Evolutionary conservation across 2,329 filamentous ascomycete species (phyloP).

Genomic region (Emericellopsis cladophorae): DNA sequence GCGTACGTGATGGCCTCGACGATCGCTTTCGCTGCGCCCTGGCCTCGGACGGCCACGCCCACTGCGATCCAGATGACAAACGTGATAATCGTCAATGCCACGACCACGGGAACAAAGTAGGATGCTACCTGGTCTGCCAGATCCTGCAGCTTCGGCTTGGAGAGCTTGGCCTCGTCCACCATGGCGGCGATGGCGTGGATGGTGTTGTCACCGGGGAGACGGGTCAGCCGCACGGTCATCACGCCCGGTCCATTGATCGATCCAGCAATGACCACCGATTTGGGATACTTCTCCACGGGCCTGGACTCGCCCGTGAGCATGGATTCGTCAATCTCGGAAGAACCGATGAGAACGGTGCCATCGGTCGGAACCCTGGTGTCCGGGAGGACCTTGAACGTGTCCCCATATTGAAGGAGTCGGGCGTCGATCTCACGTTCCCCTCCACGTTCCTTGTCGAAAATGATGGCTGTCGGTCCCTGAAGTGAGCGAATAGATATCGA

Average conservation of each 20-base stretch:
- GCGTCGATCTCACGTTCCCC: conserved; percentile 34
- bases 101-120: conserved; percentile 46
- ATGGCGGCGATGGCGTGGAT: conserved; percentile 45
- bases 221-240: conserved; percentile 33
- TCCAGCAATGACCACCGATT: conserved; percentile 40
- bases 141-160: conserved; percentile 44
- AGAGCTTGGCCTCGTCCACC: conserved; percentile 47
- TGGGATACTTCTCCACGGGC: conserved; percentile 35
- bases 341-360: conserved; percentile 37
- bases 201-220: conserved; percentile 42
- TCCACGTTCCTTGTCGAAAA: conserved; percentile 21
- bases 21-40: conserved; percentile 10
- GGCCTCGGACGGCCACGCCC: conserved; percentile 24
- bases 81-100: conserved; percentile 30
- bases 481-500: conserved; percentile 26
- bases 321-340: conserved; percentile 48
- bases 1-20: conserved; percentile 19
- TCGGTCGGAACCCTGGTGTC: conserved; percentile 44
- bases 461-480: conserved; percentile 33
- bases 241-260: conserved; percentile 41
- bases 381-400: conserved; percentile 36
- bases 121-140: conserved; percentile 44
- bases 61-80: conserved; percentile 39
- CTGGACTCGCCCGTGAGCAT: conserved; percentile 50
- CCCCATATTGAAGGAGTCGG: conserved; percentile 43